phyloP scores from a whole-genome alignment of 2,329 filamentous ascomycete genomes.

The Colletotrichum salicis region DNA sequence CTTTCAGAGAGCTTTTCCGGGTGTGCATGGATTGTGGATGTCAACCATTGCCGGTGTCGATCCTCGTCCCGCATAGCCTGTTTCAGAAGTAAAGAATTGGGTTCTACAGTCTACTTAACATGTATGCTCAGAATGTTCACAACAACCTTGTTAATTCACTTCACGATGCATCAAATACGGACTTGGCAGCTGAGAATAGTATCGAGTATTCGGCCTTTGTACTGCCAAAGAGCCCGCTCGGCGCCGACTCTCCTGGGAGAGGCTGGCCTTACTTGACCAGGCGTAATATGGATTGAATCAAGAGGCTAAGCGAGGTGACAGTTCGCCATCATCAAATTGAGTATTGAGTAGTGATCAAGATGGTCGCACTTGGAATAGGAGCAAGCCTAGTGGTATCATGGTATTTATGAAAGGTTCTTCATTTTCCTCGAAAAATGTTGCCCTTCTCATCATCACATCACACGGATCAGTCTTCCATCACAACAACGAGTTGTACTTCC shows the following conservation, averaged over 20 bases:
- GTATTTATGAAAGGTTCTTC: no score
- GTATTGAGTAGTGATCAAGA: neutral
- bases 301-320: neutral
- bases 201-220: neutral
- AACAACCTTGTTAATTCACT: neutral
- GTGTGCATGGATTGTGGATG: neutral
- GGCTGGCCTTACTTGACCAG: neutral
- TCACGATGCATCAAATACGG: neutral
- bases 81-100: neutral
- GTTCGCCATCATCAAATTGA: no score
- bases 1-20: neutral
- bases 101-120: neutral
- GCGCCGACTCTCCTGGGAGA: neutral
- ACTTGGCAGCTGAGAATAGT: constrained; percentile 15
- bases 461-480: constrained; percentile 1
- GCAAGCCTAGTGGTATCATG: neutral
- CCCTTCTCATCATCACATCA: neutral
- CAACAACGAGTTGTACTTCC: constrained; percentile 3
- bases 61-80: neutral
- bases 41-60: neutral
- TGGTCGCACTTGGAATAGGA: neutral
- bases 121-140: neutral
- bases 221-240: neutral
- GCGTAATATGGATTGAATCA: neutral
- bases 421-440: neutral